phyloP scores from a whole-genome alignment of 2,329 filamentous ascomycete species.

The Calonectria hawksworthii region DNA sequence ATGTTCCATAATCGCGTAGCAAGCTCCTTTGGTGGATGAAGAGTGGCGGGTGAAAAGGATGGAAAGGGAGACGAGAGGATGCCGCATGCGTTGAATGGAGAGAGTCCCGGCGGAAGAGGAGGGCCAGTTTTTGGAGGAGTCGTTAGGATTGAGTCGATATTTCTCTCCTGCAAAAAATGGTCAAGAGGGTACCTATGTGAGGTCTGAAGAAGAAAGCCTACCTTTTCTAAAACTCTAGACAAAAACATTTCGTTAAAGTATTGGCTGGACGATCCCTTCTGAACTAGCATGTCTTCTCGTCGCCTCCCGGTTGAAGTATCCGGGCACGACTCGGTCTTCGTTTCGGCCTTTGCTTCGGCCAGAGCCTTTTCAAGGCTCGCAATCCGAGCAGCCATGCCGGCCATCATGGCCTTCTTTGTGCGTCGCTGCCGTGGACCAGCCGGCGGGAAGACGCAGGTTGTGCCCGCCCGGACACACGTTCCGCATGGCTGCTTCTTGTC shows the following conservation, averaged over 20 bases:
- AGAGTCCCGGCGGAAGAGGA: neutral
- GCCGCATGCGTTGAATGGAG: constrained; percentile 49
- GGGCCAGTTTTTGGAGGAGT: constrained; percentile 24
- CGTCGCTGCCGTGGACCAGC: constrained; percentile 42
- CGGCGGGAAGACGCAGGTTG: constrained; percentile 49
- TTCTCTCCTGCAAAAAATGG: constrained; percentile 29
- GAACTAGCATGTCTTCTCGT: constrained; percentile 46
- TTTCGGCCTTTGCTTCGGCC: neutral
- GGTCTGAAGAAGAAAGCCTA: neutral
- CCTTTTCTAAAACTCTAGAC: constrained; percentile 52
- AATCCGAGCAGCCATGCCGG: constrained; percentile 53
- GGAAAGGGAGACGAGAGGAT: constrained; percentile 46
- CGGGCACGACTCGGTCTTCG: neutral
- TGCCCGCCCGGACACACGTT: constrained; percentile 70
- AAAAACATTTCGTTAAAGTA: constrained; percentile 55
- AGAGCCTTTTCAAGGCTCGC: constrained; percentile 50
- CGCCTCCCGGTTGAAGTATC: neutral
- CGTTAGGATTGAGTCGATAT: constrained; percentile 39
- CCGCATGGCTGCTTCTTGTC: constrained; percentile 79
- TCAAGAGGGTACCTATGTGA: neutral
- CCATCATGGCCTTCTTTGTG: constrained; percentile 46
- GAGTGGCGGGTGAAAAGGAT: constrained; percentile 29
- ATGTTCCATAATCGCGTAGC: constrained; percentile 50
- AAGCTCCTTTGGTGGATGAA: constrained; percentile 42
- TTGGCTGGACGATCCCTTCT: constrained; percentile 50